Evolutionary conservation across 2,329 filamentous ascomycete genomes (phyloP), one percentile per base, ranked within the genome.

Genomic region (Leptographium wingfieldii): DNA sequence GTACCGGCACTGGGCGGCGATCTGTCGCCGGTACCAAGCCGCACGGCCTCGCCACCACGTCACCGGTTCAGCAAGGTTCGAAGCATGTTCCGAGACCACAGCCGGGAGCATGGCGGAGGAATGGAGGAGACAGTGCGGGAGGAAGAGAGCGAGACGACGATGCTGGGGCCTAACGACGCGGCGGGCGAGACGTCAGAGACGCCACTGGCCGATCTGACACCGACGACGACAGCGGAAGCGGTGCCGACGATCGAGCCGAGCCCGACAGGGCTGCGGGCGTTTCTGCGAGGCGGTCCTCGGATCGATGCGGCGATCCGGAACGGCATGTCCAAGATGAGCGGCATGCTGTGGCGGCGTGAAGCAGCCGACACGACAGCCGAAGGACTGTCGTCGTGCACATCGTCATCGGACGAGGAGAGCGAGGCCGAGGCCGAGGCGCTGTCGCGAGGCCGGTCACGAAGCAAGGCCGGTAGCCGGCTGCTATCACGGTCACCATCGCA

Each of bases 251-350:
- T 25, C 1, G 38, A 11, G 4, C 52, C 11, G 43, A 22, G 11
- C 14, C n/a, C 52, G 27, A 54, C n/a, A 35, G 33, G 56, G 5
- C 77, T 90, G 10, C 82, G 85, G 51, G 84, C 86, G 7, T 85
- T 96, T 55, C 87, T 96, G 72, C 58, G 55, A 10, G 54, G 59
- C 35, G 86, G 85, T 3, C 82, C 84, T 56, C 80, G 87, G 59
- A 84, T 92, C 63, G 88, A 90, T 62, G 87, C 83, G 35, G 79
- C 90, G 35, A 81, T 95, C 53, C 78, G 80, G 31, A 81, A 76
- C 7, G 73, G 81, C 29, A 79, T 83, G 6, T 81, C 79, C 31
- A 82, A 78, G 65, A 70, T 84, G 16, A 77, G 80, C 35, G 81
- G 83, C 57, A 73, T 84, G 58, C 65, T 84, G 27, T 83, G 81